phyloP scores from a whole-genome alignment of 192 early-diverging fungal genomes.

The Linnemannia zychae region DNA sequence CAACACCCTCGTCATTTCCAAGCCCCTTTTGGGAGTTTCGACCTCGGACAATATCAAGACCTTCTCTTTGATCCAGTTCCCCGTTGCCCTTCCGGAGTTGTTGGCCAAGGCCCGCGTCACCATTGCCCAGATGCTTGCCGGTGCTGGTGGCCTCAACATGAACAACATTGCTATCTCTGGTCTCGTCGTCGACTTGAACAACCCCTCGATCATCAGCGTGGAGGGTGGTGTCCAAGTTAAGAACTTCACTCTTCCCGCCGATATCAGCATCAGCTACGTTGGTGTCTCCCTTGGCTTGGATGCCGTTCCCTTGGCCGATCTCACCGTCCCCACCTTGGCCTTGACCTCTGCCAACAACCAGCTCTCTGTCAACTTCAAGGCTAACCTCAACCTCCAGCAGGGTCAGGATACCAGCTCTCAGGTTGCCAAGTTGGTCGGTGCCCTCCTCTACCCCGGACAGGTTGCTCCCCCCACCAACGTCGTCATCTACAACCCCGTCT shows the following conservation, averaged over 20 bases:
- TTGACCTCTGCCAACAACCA: constrained; percentile 40
- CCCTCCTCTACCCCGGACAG: constrained; percentile 47
- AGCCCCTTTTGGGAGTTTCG: constrained; percentile 39
- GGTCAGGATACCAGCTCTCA: constrained; percentile 30
- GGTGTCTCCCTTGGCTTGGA: constrained; percentile 46
- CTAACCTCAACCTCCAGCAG: constrained; percentile 38
- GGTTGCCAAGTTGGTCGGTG: constrained; percentile 44
- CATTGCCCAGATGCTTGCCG: constrained; percentile 33
- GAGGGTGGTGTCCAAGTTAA: constrained; percentile 39
- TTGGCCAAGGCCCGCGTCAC: constrained; percentile 25
- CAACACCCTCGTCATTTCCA: constrained; percentile 36
- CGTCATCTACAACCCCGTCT: constrained; percentile 54
- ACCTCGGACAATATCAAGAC: constrained; percentile 49
- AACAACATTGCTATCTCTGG: constrained; percentile 39
- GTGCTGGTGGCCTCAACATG: constrained; percentile 39
- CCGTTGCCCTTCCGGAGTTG: constrained; percentile 23
- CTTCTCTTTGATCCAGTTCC: constrained; percentile 34
- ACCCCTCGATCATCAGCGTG: constrained; percentile 41
- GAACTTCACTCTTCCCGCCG: constrained; percentile 43
- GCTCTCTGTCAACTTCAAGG: constrained; percentile 39
- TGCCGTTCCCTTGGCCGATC: constrained; percentile 32
- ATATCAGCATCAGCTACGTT: constrained; percentile 50
- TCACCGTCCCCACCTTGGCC: constrained; percentile 32
- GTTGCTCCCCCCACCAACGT: constrained; percentile 44
- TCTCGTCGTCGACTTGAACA: constrained; percentile 50